phyloP scores from a whole-genome alignment of 2,329 filamentous ascomycete species.

The Dichotomopilus funicola region DNA sequence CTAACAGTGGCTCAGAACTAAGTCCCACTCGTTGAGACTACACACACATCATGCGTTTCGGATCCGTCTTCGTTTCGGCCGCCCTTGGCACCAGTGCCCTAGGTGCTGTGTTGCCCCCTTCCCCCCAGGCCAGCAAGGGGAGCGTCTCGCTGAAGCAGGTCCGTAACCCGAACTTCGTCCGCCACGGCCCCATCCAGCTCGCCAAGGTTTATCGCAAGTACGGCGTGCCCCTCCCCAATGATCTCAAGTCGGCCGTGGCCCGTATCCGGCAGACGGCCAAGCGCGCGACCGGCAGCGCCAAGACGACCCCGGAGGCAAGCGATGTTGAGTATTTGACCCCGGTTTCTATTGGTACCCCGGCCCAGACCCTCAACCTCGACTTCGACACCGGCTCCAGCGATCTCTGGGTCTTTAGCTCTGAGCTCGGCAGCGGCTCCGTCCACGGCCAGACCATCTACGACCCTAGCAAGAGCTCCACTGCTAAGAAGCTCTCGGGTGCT shows the following conservation, averaged over 20 bases:
- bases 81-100: slow-evolving; percentile 2
- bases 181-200: slow-evolving; percentile 30
- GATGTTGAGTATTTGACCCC: slow-evolving; percentile 36
- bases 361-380: slow-evolving; percentile 27
- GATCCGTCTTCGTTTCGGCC: neutral
- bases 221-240: slow-evolving; percentile 28
- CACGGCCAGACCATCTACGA: slow-evolving; percentile 36
- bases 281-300: slow-evolving; percentile 26
- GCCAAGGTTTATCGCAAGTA: slow-evolving; percentile 36
- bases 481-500: slow-evolving; percentile 32
- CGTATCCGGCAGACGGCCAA: slow-evolving; percentile 12
- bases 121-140: slow-evolving; percentile 1
- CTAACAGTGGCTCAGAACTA: too few species aligned
- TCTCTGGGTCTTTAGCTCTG: slow-evolving; percentile 41
- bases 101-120: slow-evolving; percentile 3
- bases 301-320: slow-evolving; percentile 24
- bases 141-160: slow-evolving; percentile 32
- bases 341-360: slow-evolving; percentile 35
- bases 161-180: slow-evolving; percentile 31
- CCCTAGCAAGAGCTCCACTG: slow-evolving; percentile 34
- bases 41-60: neutral
- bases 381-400: slow-evolving; percentile 31
- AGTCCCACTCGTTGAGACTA: neutral
- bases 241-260: slow-evolving; percentile 25
- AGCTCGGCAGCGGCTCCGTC: slow-evolving; percentile 28